A percentile compares a stretch with the other conserved stretches of the same genome.
Conservation (phyloP, 345 rosid species). For the Nasturtium officinale region DNA sequence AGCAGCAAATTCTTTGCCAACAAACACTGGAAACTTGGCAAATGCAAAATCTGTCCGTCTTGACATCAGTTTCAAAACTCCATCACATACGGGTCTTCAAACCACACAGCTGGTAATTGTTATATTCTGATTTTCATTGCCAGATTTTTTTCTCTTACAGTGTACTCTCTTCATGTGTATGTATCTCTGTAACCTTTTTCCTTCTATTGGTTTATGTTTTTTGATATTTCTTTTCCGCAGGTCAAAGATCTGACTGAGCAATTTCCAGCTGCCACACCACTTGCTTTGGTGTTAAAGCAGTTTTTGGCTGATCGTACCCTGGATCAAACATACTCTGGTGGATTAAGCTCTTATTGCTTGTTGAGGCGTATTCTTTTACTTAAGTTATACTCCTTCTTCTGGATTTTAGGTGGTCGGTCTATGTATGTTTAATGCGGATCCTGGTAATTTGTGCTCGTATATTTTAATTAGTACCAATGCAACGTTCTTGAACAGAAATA, state of each 20-base stretch:
- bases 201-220: slow-evolving; percentile 23
- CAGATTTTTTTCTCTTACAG: slow-evolving; percentile 6
- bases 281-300: slow-evolving; percentile 95
- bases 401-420: slow-evolving; percentile 26
- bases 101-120: slow-evolving; percentile 79
- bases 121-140: slow-evolving; percentile 2
- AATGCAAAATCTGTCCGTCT: slow-evolving; percentile 74
- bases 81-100: slow-evolving; percentile 94
- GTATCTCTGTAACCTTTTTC: slow-evolving; percentile 7
- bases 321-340: slow-evolving; percentile 97
- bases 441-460: slow-evolving; percentile 21
- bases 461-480: neutral
- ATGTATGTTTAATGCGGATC: slow-evolving; percentile 20
- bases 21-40: slow-evolving; percentile 45
- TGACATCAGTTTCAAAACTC: slow-evolving; percentile 90
- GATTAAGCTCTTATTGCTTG: slow-evolving; percentile 97
- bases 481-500: slow-evolving; percentile 11
- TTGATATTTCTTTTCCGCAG: slow-evolving; percentile 47
- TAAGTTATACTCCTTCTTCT: slow-evolving; percentile 18
- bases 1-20: slow-evolving; percentile 50
- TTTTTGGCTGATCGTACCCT: slow-evolving; percentile 97
- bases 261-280: slow-evolving; percentile 93
- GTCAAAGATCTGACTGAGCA: slow-evolving; percentile 87
- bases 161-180: slow-evolving; percentile 14
- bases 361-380: slow-evolving; percentile 47